These are phyloP conservation scores for Leishmania amazonensis DNA, from an alignment of 208 protist species.

Conservation along the genomic window DNA sequence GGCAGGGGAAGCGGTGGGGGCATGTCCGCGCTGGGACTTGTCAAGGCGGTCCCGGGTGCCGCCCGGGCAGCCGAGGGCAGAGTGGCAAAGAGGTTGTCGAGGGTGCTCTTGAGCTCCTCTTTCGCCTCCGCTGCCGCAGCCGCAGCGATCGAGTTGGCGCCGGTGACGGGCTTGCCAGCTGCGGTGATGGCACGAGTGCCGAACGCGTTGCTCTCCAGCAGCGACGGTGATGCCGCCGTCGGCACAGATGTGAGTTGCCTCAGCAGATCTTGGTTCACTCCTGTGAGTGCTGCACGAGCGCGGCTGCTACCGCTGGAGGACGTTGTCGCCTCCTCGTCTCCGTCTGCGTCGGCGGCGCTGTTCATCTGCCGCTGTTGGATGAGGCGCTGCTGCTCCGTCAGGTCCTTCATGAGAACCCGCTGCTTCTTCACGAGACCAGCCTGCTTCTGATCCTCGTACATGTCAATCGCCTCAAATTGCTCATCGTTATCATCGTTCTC, in stretches of 20 bases:
- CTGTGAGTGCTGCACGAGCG: constrained; percentile 25
- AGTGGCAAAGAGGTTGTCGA: constrained; percentile 26
- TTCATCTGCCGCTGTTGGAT: constrained; percentile 28
- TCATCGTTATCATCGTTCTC: constrained; percentile 17
- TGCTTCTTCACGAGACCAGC: constrained; percentile 64
- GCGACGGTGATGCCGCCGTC: background rate
- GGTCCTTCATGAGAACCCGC: constrained; percentile 66
- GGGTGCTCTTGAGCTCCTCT: constrained; percentile 21
- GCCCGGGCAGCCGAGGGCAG: constrained; percentile 7
- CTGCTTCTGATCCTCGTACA: constrained; percentile 64
- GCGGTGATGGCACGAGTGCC: background rate
- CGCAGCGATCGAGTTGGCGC: constrained; percentile 1
- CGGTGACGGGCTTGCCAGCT: background rate
- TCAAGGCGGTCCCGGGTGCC: constrained; percentile 1
- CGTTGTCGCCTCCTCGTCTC: constrained; percentile 5
- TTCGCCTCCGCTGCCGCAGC: constrained; percentile 20
- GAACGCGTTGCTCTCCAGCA: background rate
- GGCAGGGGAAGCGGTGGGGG: constrained; percentile 8
- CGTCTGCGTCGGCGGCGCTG: constrained; percentile 6
- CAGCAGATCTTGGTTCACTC: constrained; percentile 34
- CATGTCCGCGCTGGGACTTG: background rate
- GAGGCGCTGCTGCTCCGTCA: constrained; percentile 33
- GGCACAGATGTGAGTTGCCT: constrained; percentile 29
- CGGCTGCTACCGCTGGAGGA: constrained; percentile 15
- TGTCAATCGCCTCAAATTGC: constrained; percentile 68